Base-by-base conservation (phyloP, 2,329 filamentous ascomycete species). In the Colletotrichum phormii region DNA sequence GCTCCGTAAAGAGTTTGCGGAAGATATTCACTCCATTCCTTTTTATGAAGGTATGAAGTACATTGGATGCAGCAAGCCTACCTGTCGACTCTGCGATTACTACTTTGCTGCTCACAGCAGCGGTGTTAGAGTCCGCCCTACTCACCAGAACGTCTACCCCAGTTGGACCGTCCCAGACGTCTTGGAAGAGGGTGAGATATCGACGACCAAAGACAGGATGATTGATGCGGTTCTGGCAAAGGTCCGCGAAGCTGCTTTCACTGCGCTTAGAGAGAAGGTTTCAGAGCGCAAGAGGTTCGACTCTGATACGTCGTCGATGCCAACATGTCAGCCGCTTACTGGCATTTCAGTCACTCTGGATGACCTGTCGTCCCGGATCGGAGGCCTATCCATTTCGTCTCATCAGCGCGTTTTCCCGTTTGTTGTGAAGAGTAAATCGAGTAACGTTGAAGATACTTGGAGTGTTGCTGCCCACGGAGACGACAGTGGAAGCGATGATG, bases 61-160 rank as follows among this genome's bases (percentile, higher is more conserved):
- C 64, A 77, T 77, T 5, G 76, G 74, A 4, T 71, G 68, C 61
- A 77, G 76, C 71, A 77, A 77, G 67, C 76, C 75, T 4, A 75
- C 76, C 0, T 77, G 76, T 35, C 67, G 73, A 0, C 67, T 77
- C 6, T 77, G 76, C 59, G 65, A 73, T 9, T 76, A 74, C 59
- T 77, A 77, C 42, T 76, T 77, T 42, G 61, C 51, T 15, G 68
- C 67, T 2, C 62, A 71, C 11, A 51, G 26, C 8, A 68, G 72
- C 61, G 68, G 71, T n/a, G 60, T 77, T 7, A 42, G 61, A 33
- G 74, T 75, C 3, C 72, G 75, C 15, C 24, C 66, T 3, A 24
- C 68, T 6, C 75, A 77, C 59, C 59, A 57, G 11, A 77, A 77
- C 22, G 15, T 76, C 4, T 76, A 76, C 66, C 35, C 46, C 2